phyloP scores from a whole-genome alignment of 2,329 filamentous ascomycete species.

The Alternaria arborescens region DNA sequence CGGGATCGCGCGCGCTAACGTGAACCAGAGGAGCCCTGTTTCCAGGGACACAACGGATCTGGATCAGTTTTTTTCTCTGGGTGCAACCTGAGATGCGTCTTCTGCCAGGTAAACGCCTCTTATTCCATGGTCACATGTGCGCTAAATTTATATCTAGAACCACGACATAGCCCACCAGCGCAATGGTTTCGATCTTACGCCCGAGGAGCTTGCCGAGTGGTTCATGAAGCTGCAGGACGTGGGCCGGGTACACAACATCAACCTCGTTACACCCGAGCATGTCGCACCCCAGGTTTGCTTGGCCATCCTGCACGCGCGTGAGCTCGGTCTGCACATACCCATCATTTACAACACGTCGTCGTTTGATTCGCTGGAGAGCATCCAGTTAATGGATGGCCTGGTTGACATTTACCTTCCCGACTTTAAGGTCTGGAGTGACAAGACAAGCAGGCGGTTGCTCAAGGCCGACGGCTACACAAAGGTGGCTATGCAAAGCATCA shows the following conservation, averaged over 20 bases:
- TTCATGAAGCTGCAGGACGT: constrained; percentile 82
- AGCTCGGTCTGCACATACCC: constrained; percentile 73
- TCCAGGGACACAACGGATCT: constrained; percentile 82
- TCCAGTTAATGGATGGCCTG: constrained; percentile 77
- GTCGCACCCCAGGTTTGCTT: constrained; percentile 84
- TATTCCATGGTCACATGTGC: neutral
- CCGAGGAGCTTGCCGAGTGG: constrained; percentile 82
- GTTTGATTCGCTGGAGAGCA: constrained; percentile 77
- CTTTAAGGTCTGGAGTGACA: constrained; percentile 80
- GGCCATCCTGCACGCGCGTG: constrained; percentile 75
- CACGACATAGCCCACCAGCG: constrained; percentile 82
- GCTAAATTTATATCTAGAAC: constrained; percentile 56
- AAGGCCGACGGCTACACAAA: constrained; percentile 80
- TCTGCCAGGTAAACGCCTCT: constrained; percentile 29
- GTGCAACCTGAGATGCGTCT: constrained; percentile 75
- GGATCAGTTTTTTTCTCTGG: constrained; percentile 84
- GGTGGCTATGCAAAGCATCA: constrained; percentile 78
- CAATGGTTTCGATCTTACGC: constrained; percentile 81
- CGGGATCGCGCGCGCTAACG: neutral
- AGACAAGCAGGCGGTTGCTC: constrained; percentile 73
- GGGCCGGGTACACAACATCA: constrained; percentile 88
- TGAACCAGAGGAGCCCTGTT: constrained; percentile 73
- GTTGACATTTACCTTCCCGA: constrained; percentile 89
- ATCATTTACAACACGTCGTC: constrained; percentile 87
- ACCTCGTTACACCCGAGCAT: constrained; percentile 86